A percentile compares a stretch with the other conserved stretches of the same genome.
These are phyloP conservation scores for Cladorrhinum sp. DNA, from an alignment of 2,329 filamentous ascomycete species.

Conservation along the genomic window DNA sequence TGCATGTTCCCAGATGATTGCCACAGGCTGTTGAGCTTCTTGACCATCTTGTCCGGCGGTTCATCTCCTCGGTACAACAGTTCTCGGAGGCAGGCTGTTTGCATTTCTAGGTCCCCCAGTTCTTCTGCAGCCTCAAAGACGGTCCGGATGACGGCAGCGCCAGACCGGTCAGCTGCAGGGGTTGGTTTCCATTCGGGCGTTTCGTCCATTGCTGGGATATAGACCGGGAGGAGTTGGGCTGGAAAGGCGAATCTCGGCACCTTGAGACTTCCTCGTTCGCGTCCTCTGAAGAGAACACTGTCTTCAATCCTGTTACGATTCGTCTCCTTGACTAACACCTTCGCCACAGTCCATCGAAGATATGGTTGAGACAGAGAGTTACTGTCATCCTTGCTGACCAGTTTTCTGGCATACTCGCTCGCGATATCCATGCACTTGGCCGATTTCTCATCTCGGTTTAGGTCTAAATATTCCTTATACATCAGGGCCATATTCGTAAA, in stretches of 20 bases:
- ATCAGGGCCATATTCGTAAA: background rate
- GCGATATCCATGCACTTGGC: background rate
- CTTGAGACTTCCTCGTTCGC: background rate
- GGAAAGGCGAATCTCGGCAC: background rate
- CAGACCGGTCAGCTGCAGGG: background rate
- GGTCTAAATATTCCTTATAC: too few relatives aligned
- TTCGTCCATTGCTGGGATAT: background rate
- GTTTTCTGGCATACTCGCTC: background rate
- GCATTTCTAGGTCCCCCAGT: background rate
- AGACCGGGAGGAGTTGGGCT: background rate
- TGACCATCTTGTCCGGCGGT: background rate
- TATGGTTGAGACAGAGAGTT: background rate
- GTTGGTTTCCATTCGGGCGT: background rate
- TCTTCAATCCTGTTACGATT: background rate
- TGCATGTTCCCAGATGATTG: background rate
- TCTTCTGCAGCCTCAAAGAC: background rate
- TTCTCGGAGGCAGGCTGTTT: background rate
- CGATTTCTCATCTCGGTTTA: background rate
- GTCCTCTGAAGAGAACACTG: background rate
- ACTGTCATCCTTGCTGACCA: background rate
- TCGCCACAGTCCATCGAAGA: background rate
- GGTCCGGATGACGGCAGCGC: background rate
- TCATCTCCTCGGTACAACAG: background rate
- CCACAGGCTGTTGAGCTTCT: background rate
- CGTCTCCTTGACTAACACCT: background rate